Conservation (phyloP, 2,329 filamentous ascomycete species). For the Penicillium sp. region DNA sequence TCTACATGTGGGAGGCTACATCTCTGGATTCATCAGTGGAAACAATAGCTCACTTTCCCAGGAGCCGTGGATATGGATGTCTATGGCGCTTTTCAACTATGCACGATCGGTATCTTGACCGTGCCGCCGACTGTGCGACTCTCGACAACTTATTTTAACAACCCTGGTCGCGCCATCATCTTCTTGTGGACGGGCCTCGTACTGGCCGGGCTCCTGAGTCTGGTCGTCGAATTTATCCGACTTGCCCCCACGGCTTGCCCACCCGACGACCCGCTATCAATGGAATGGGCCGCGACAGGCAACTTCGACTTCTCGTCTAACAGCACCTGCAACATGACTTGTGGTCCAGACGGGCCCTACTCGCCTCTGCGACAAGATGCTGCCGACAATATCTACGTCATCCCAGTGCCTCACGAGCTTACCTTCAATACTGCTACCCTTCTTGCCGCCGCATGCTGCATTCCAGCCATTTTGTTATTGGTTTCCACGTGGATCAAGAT, state of each 20-base stretch:
- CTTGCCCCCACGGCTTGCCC: slow-evolving; percentile 45
- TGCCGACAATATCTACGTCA: slow-evolving; percentile 59
- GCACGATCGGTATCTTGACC: slow-evolving; percentile 61
- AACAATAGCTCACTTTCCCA: slow-evolving; percentile 27
- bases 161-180: slow-evolving; percentile 61
- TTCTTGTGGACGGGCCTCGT: slow-evolving; percentile 62
- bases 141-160: slow-evolving; percentile 61
- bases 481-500: slow-evolving; percentile 63
- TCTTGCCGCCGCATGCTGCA: slow-evolving; percentile 60
- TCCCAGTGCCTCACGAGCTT: slow-evolving; percentile 54
- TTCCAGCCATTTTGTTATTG: slow-evolving; percentile 60
- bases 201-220: slow-evolving; percentile 53
- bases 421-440: slow-evolving; percentile 58
- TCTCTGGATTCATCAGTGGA: neutral
- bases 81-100: slow-evolving; percentile 64
- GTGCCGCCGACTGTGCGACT: slow-evolving; percentile 59
- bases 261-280: slow-evolving; percentile 36
- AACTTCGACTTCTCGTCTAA: slow-evolving; percentile 13
- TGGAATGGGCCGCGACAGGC: slow-evolving; percentile 35
- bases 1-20: neutral
- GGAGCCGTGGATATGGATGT: slow-evolving; percentile 64
- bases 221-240: slow-evolving; percentile 63
- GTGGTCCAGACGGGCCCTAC: slow-evolving; percentile 33
- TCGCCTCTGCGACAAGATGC: slow-evolving; percentile 55
- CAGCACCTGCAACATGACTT: slow-evolving; percentile 11